A percentile compares a stretch with the other conserved stretches of the same genome.
Conservation (phyloP, 164 flowering plant genomes). For the Magnolia officinalis region DNA sequence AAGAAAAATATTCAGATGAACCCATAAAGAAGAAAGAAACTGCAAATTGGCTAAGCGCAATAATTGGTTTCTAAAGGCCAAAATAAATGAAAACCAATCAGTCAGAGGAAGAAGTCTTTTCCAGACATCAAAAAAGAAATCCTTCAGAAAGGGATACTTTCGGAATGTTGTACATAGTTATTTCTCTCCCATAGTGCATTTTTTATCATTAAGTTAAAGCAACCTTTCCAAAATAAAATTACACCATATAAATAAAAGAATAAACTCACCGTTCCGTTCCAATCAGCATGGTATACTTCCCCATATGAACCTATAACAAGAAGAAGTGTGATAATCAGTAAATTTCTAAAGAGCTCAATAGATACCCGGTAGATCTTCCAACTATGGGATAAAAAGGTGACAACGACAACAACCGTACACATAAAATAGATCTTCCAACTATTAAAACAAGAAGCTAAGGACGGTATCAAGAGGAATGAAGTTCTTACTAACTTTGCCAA, state of each 20-base stretch:
- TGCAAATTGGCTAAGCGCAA: no score
- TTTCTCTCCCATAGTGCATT: neutral
- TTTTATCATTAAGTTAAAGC: neutral
- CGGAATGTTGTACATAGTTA: no score
- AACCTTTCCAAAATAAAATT: neutral
- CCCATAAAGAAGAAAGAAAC: no score
- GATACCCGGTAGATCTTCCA: no score
- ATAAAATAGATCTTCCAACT: neutral
- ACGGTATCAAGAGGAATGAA: no score
- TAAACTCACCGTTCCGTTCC: conserved; percentile 89
- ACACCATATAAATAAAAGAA: neutral
- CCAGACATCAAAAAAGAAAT: neutral
- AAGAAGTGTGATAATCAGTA: neutral
- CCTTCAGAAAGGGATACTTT: neutral
- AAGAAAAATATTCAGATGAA: no score
- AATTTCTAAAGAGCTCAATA: neutral
- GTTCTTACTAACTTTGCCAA: no score
- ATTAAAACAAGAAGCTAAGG: no score
- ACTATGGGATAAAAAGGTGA: neutral
- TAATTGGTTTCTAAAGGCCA: neutral
- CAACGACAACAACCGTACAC: neutral
- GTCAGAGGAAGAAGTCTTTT: neutral
- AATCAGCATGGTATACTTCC: conserved; percentile 95
- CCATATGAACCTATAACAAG: conserved; percentile 79
- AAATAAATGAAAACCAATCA: neutral